Evolutionary conservation across 495 filamentous ascomycete genomes (phyloP), one percentile per base, ranked within the genome.

Genomic region (Pyrenopolyporus hunteri): DNA sequence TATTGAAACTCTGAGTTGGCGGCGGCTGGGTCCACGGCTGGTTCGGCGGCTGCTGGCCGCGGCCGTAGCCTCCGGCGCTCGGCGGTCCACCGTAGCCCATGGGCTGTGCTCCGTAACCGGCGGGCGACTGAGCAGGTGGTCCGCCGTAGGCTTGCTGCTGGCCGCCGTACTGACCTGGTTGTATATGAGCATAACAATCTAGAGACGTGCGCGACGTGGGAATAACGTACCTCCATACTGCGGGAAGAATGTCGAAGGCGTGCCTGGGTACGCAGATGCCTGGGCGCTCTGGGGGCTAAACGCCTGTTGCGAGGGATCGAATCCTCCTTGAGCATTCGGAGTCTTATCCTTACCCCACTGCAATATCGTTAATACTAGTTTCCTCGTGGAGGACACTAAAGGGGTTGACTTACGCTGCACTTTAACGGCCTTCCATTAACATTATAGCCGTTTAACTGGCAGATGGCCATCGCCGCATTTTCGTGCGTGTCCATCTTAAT

Each of bases 401-500:
- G 55, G 40, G 45, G 56, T 31, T 6, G 32, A 88, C 91, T 74
- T 86, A 97, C 93, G 74, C 93, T 97, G 83, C 94, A 99, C 82
- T 99, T 99, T 67, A 99, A 74, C 45, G 94, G 95, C 67, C 94
- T 89, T 22, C 94, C 94, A 68, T 99, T 96, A 65, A 99, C 94
- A 69, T 97, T 94, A 74, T 97, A 97, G 6, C 93, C 92, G 67
- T 89, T 97, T 55, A 99, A 78, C 67, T 97, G 93, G 74, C 94
- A 99, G 69, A 99, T 99, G 13, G 94, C 91, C 90, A 94, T 96
- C 11, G 94, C 93, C 6, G 94, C 94, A 76, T 98, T 97, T 73
- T 99, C 94, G 62, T 99, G 94, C 3, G 87, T 89, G 67, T 98
- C 94, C 93, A 99, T 97, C 83, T 99, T 99, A 74, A 99, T 89